phyloP scores from a whole-genome alignment of 495 filamentous ascomycete genomes.

The Aspergillus cavernicola region DNA sequence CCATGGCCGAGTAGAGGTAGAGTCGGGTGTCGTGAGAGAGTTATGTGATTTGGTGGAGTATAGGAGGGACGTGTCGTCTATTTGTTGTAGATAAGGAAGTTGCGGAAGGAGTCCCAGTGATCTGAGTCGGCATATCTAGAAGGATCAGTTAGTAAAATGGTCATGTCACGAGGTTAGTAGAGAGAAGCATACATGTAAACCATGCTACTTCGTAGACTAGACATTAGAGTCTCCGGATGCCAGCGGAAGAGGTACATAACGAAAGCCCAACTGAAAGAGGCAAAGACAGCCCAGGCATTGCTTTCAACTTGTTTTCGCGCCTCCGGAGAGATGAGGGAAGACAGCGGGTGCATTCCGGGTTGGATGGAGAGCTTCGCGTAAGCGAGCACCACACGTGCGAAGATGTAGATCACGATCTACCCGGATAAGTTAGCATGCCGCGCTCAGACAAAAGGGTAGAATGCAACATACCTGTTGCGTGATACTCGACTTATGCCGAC shows the following conservation, averaged over 20 bases:
- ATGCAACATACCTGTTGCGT: slow-evolving; percentile 75
- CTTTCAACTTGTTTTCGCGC: slow-evolving; percentile 50
- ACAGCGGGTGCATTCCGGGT: slow-evolving; percentile 49
- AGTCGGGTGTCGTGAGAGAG: slow-evolving; percentile 2
- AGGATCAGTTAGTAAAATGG: slow-evolving; percentile 19
- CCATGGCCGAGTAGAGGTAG: slow-evolving; percentile 20
- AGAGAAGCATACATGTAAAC: slow-evolving; percentile 83
- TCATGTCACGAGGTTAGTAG: not conserved
- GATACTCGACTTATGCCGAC: slow-evolving; percentile 73
- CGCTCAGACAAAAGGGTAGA: not conserved
- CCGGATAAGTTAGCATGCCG: not conserved
- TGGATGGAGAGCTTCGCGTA: slow-evolving; percentile 77
- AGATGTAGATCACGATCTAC: slow-evolving; percentile 91
- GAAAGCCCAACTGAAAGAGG: slow-evolving; percentile 77
- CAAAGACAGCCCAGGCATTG: slow-evolving; percentile 88
- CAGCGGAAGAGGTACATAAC: slow-evolving; percentile 96
- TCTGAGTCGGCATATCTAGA: slow-evolving; percentile 67
- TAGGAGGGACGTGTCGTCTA: slow-evolving; percentile 35
- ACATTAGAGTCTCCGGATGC: slow-evolving; percentile 85
- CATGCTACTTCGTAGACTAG: slow-evolving; percentile 93
- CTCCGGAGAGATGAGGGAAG: slow-evolving; percentile 39
- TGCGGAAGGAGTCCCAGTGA: slow-evolving; percentile 77
- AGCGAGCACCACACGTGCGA: slow-evolving; percentile 82
- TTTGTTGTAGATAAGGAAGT: slow-evolving; percentile 80
- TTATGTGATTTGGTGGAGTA: not conserved